Percentiles rank a stretch among this genome's conserved stretches.
Evolutionary conservation across 1,284 basidiomycete species (phyloP).

Genomic region (Ceratobasidium sp.): DNA sequence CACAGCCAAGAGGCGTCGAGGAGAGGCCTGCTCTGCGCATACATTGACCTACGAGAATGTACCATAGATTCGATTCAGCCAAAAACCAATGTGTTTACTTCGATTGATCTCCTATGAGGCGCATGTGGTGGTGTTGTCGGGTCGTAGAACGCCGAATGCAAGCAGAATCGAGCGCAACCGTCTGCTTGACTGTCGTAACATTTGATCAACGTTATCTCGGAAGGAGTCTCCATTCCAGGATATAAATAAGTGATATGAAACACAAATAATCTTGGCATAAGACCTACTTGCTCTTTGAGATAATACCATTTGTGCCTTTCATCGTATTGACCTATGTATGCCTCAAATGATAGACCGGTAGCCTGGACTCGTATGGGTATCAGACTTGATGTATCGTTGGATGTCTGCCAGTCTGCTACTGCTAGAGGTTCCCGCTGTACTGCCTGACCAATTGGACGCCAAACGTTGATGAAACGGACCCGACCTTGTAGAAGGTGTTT

Average conservation of each 20-base stretch:
- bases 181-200: not conserved
- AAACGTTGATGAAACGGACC: conserved; percentile 64
- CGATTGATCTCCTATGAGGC: not conserved
- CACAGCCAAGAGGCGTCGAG: no score
- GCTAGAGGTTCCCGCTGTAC: conserved; percentile 60
- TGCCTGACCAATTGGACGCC: conserved; percentile 59
- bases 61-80: no score
- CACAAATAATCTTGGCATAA: not conserved
- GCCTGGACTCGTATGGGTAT: not conserved
- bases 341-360: not conserved
- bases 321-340: not conserved
- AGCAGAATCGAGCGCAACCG: not conserved
- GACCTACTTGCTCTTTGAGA: not conserved
- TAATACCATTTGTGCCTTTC: not conserved
- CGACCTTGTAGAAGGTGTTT: conserved; percentile 59
- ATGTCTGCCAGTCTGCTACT: conserved; percentile 55
- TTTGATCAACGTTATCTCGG: not conserved
- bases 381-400: not conserved
- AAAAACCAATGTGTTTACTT: conserved; percentile 4
- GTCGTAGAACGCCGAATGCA: conserved; percentile 1
- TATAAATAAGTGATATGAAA: no score
- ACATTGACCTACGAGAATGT: no score
- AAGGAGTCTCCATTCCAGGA: not conserved
- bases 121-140: not conserved
- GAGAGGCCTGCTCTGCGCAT: no score